phyloP scores from a whole-genome alignment of 352 stramenopile genomes.

The Elongisporangium senticosum region DNA sequence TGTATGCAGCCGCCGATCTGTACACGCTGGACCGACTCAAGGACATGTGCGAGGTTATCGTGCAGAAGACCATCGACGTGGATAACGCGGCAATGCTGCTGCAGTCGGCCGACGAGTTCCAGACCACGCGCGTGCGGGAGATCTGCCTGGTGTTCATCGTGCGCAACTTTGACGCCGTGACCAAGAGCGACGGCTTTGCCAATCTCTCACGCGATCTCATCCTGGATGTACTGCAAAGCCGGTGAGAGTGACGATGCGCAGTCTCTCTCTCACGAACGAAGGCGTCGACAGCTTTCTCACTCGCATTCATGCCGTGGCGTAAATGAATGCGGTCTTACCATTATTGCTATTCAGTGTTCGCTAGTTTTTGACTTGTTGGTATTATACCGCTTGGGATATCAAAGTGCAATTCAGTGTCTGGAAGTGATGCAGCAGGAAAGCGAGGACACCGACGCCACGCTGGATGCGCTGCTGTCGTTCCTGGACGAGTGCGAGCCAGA shows the following conservation, averaged over 20 bases:
- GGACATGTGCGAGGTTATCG: conserved; percentile 85
- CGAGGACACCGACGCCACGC: neutral
- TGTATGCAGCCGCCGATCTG: conserved; percentile 92
- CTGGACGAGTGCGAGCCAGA: conserved; percentile 24
- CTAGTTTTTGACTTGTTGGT: conserved; percentile 16
- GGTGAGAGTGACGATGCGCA: conserved; percentile 35
- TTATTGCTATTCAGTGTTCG: conserved; percentile 16
- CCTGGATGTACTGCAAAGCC: conserved; percentile 84
- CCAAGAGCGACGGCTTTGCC: conserved; percentile 87
- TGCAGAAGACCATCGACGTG: conserved; percentile 86
- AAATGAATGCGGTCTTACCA: conserved; percentile 14
- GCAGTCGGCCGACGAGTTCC: conserved; percentile 81
- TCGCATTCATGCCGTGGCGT: conserved; percentile 9
- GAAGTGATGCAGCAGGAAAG: neutral
- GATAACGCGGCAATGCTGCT: conserved; percentile 86
- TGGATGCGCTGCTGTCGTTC: conserved; percentile 36
- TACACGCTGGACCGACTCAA: conserved; percentile 94
- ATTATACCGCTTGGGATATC: neutral
- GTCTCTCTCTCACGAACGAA: neutral
- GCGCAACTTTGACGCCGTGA: conserved; percentile 88
- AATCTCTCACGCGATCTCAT: conserved; percentile 84
- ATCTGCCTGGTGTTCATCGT: conserved; percentile 89
- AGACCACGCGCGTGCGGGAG: conserved; percentile 77
- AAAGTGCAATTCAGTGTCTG: neutral
- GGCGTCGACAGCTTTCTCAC: neutral